These are phyloP conservation scores for Globisporangium paddicum DNA, from an alignment of 352 stramenopile genomes.

Conservation along the genomic window DNA sequence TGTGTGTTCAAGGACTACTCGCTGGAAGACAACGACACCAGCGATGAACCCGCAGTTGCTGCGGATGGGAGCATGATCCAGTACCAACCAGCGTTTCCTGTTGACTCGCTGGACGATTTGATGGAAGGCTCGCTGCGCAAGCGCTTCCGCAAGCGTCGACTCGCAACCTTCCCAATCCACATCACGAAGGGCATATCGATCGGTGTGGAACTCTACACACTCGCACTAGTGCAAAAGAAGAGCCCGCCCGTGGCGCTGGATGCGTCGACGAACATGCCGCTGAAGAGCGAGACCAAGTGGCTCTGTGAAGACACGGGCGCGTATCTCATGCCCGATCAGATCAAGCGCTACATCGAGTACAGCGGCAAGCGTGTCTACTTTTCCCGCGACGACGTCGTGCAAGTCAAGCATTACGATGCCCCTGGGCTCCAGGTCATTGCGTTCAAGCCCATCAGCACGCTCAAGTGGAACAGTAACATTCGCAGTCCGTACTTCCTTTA, in stretches of 20 bases:
- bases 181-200: slow-evolving; percentile 76
- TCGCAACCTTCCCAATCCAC: slow-evolving; percentile 59
- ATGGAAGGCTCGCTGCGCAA: slow-evolving; percentile 78
- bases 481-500: slow-evolving; percentile 80
- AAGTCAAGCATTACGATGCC: slow-evolving; percentile 76
- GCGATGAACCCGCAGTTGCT: slow-evolving; percentile 16
- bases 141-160: slow-evolving; percentile 67
- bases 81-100: slow-evolving; percentile 66
- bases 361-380: slow-evolving; percentile 80
- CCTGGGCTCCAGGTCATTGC: slow-evolving; percentile 76
- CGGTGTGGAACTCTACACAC: slow-evolving; percentile 69
- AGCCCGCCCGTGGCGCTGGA: slow-evolving; percentile 55
- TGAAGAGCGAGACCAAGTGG: slow-evolving; percentile 83
- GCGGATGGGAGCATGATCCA: slow-evolving; percentile 12
- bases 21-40: slow-evolving; percentile 17
- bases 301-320: slow-evolving; percentile 77
- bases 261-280: slow-evolving; percentile 62
- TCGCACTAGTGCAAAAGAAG: slow-evolving; percentile 59
- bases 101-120: slow-evolving; percentile 69
- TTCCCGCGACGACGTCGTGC: slow-evolving; percentile 67
- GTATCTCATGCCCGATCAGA: slow-evolving; percentile 68
- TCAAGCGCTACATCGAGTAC: slow-evolving; percentile 73
- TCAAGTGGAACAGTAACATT: slow-evolving; percentile 69
- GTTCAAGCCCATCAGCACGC: slow-evolving; percentile 59
- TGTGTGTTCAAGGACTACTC: slow-evolving; percentile 70